Percentiles rank a stretch among this genome's conserved stretches.
Evolutionary conservation across 2,329 filamentous ascomycete species (phyloP).

Genomic region (Cryphonectria parasitica): DNA sequence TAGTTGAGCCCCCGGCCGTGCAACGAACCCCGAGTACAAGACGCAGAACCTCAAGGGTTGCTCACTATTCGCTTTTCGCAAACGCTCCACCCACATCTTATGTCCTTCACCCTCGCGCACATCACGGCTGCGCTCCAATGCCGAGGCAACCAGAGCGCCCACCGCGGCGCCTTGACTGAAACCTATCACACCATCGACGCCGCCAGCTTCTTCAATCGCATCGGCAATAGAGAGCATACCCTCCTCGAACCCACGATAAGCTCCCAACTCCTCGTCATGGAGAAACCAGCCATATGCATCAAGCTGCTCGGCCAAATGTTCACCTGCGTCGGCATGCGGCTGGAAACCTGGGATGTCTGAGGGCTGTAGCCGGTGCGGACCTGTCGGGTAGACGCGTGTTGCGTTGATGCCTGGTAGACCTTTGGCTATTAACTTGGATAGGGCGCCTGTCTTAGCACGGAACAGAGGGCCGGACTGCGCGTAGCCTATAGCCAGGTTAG

Average conservation of each 20-base stretch:
- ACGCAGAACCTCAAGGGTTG: conserved; percentile 69
- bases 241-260: conserved; percentile 62
- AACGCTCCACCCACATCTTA: conserved; percentile 45
- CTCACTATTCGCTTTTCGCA: conserved; percentile 55
- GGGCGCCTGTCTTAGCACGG: conserved; percentile 25
- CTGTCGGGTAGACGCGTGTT: conserved; percentile 24
- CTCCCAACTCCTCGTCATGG: conserved; percentile 23
- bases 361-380: conserved; percentile 23
- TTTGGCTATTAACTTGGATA: conserved; percentile 25
- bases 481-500: conserved; percentile 20
- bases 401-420: conserved; percentile 21
- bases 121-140: conserved; percentile 61
- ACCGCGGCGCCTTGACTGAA: conserved; percentile 81
- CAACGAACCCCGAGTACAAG: conserved; percentile 76
- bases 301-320: neutral
- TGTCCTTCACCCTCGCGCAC: conserved; percentile 30
- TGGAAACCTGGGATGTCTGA: conserved; percentile 24
- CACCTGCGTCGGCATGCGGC: conserved; percentile 16
- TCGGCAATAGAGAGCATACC: conserved; percentile 53
- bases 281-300: conserved; percentile 23
- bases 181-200: conserved; percentile 77
- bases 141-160: conserved; percentile 71
- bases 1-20: conserved; percentile 59
- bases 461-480: conserved; percentile 22
- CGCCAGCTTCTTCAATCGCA: conserved; percentile 61